Base-by-base conservation (phyloP, 225 moss, liverwort and hornwort species). In the Polytrichum formosum region DNA sequence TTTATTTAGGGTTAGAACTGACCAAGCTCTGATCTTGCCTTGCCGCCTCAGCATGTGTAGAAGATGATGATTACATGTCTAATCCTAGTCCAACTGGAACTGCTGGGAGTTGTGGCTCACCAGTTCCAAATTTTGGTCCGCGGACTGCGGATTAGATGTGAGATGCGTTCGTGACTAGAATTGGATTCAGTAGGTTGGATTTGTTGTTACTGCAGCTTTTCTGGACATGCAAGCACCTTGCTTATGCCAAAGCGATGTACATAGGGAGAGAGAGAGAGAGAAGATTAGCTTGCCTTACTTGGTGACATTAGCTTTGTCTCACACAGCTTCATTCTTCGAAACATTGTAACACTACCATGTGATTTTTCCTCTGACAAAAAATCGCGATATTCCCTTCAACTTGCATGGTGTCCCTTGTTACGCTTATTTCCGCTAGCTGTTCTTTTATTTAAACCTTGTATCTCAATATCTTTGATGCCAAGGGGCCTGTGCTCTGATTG, bases 171-270 rank as follows among this genome's bases (percentile, higher is more conserved):
- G 4, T 16, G 13, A 46, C 46, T 16, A 46, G 16, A 46, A 46
- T 16, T 46, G 16, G 16, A 46, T 46, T 46, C 46, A 46, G 13
- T 46, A 46, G 21, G 55, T 63, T 67, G 73, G 68, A 63, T 69
- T 37, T 55, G 28, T 46, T 13, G 66, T 60, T 66, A 76, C 23
- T 61, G 70, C 76, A 72, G 77, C 82, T 65, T 68, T 73, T 76
- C 78, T 77, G 75, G 80, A 68, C 82, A 28, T 79, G 79, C 74
- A 78, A 76, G 78, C 78, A 72, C 74, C 84, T 81, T 85, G 81
- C 84, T 76, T 73, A 73, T 79, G 26, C 76, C 66, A 72, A 74
- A 72, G 72, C 80, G 60, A 63, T 82, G 85, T 86, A 86, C 77
- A 86, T 77, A 80, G 72, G 73, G 66, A 74, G 53, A 80, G 75